Base-by-base conservation (phyloP, 768 basidiomycete genomes). In the Mycena vulgaris region DNA sequence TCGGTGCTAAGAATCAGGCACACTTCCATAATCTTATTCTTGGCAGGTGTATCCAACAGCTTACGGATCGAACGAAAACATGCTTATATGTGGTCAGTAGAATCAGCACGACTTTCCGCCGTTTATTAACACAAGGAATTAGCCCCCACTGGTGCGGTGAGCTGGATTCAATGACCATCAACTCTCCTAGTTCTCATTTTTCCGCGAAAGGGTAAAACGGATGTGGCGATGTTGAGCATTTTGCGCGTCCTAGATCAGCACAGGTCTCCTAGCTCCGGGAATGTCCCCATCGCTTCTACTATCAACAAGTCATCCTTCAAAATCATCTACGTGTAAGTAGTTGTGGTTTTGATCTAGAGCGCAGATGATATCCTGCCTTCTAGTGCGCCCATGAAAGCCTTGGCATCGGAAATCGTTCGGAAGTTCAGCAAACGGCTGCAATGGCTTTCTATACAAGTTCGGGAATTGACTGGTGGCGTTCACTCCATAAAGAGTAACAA, bases 81-180 rank as follows among this genome's bases (percentile, higher is more conserved):
- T 99, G 84, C 90, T 99, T 28, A 87, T 99, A 40, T 97, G 95
- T 77, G 95, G 94, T 94, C 76, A 70, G 87, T 81, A 35, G 52
- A 40, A 53, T 60, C 27, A 39, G 66, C 70, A 69, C 40, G 37
- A 25, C 48, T 31, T 61, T 64, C 31, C 45, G 39, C 27, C 33
- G 21, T 37, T 30, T 48, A 55, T 56, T 39, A n/a, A 63, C 45
- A 40, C 11, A 55, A 42, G 53, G 39, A 28, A 70, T 39, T 75
- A 97, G 96, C 98, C 77, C 98, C 98, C 0, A 99, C 98, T 71
- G 98, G 98, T 86, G 97, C 98, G 73, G 96, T 97, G 75, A 82
- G 93, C 23, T 3, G 59, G 16, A n/a, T 23, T 45, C 37, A 40
- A 28, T 59, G 53, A 28, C 48, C 64, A 19, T 78, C 58, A 75